Percentiles rank a stretch among this genome's conserved stretches.
Evolutionary conservation across 148 eudicot genomes (phyloP).

Genomic region (Simmondsia chinensis): DNA sequence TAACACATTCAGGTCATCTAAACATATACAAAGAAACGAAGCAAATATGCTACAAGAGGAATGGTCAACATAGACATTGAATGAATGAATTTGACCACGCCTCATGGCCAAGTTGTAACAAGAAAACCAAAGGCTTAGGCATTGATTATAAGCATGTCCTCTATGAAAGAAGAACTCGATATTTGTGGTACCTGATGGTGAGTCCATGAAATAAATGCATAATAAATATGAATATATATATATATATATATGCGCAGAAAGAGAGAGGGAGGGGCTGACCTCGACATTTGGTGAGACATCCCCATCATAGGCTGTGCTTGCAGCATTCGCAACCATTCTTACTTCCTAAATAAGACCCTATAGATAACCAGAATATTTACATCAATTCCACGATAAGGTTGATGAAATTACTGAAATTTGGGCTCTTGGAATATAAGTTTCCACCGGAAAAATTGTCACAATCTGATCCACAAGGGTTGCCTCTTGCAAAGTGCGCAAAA

Average conservation of each 20-base stretch:
- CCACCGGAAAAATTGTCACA: conserved; percentile 61
- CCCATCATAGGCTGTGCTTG: conserved; percentile 22
- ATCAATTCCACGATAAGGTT: not conserved
- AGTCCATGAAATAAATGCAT: too few relatives aligned
- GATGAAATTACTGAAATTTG: conserved; percentile 27
- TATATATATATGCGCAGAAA: too few relatives aligned
- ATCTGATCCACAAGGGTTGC: conserved; percentile 95
- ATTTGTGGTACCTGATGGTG: too few relatives aligned
- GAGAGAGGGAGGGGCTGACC: conserved; percentile 18
- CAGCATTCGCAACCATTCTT: conserved; percentile 32
- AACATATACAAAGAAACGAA: not conserved
- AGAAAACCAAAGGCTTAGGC: too few relatives aligned
- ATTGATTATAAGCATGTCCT: too few relatives aligned
- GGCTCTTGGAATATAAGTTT: conserved; percentile 49
- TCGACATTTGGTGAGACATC: conserved; percentile 28
- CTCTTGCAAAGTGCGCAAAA: conserved; percentile 41
- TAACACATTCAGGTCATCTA: not conserved
- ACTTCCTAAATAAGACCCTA: conserved; percentile 31
- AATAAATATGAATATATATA: too few relatives aligned
- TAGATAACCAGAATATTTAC: not conserved
- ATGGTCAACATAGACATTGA: not conserved
- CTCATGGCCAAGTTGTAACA: too few relatives aligned
- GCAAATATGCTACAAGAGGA: not conserved
- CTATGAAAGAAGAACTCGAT: too few relatives aligned
- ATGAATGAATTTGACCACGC: too few relatives aligned